These are phyloP conservation scores for Aspergillus sp. DNA, from an alignment of 2,329 filamentous ascomycete species.

Conservation along the genomic window DNA sequence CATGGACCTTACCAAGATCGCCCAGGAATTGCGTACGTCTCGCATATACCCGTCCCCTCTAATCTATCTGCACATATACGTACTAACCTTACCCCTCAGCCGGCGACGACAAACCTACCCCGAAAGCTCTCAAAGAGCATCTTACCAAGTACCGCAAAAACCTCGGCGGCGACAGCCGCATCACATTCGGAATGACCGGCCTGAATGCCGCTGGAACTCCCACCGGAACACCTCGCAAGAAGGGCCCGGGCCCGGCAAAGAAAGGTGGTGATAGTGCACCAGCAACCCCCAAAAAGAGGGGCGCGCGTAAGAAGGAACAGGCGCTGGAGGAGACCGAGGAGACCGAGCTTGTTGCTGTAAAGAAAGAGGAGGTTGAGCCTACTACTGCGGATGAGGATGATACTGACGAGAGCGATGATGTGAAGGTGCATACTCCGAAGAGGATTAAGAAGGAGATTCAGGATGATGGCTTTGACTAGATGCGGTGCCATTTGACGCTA, in stretches of 20 bases:
- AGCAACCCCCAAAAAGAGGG: neutral
- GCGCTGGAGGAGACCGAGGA: too few species aligned
- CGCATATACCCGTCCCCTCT: too few species aligned
- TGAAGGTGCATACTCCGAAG: neutral
- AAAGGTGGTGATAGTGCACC: neutral
- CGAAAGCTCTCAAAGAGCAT: conserved; percentile 14
- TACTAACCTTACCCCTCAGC: neutral
- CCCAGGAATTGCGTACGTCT: conserved; percentile 9
- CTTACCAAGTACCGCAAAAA: conserved; percentile 14
- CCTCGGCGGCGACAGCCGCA: neutral
- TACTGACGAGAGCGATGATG: neutral
- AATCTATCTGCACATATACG: neutral
- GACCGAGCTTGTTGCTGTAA: too few species aligned
- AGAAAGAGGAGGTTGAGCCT: neutral
- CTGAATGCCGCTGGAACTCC: too few species aligned
- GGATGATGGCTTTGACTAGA: neutral
- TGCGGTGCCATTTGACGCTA: too few species aligned
- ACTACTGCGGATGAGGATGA: neutral
- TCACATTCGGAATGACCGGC: conserved; percentile 10
- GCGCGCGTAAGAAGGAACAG: neutral
- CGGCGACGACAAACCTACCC: conserved; percentile 13
- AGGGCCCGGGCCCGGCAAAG: neutral
- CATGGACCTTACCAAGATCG: conserved; percentile 11
- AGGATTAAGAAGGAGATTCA: neutral
- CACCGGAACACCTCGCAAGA: too few species aligned